A percentile compares a stretch with the other conserved stretches of the same genome.
Evolutionary conservation across 768 basidiomycete species (phyloP).

Genomic region (Boletellus emodensis): DNA sequence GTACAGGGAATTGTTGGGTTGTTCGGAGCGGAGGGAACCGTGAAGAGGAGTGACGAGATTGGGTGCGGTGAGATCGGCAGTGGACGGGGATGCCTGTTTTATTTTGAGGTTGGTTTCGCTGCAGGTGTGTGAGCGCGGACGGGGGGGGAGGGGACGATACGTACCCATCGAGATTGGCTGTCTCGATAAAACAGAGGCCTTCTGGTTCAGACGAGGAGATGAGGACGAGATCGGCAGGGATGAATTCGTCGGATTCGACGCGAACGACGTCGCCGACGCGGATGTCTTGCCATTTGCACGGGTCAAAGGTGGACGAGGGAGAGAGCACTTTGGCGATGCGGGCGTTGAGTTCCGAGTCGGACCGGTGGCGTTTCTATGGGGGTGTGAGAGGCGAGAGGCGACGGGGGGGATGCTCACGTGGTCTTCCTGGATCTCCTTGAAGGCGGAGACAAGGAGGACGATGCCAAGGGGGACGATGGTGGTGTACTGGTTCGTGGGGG

Average conservation of each 20-base stretch:
- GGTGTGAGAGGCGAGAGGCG: constrained; percentile 5
- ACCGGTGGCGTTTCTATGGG: constrained; percentile 90
- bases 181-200: constrained; percentile 96
- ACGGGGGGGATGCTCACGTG: constrained; percentile 36
- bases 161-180: constrained; percentile 95
- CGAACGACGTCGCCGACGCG: constrained; percentile 90
- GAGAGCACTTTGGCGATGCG: constrained; percentile 74
- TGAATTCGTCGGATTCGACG: constrained; percentile 87
- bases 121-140: not conserved
- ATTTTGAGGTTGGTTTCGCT: constrained; percentile 99
- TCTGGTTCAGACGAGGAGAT: constrained; percentile 93
- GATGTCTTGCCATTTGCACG: constrained; percentile 85
- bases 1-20: constrained; percentile 96
- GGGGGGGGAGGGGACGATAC: constrained; percentile 1
- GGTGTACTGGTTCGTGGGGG: constrained; percentile 92
- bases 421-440: constrained; percentile 96
- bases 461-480: constrained; percentile 88
- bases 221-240: constrained; percentile 90
- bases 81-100: constrained; percentile 89
- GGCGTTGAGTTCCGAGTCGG: constrained; percentile 87
- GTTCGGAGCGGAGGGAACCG: constrained; percentile 88
- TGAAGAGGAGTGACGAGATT: constrained; percentile 64
- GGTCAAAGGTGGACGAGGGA: constrained; percentile 57
- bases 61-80: constrained; percentile 74
- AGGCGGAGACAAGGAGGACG: constrained; percentile 88